These are phyloP conservation scores for Phytophthora megakarya DNA, from an alignment of 352 stramenopile genomes.

Conservation along the genomic window DNA sequence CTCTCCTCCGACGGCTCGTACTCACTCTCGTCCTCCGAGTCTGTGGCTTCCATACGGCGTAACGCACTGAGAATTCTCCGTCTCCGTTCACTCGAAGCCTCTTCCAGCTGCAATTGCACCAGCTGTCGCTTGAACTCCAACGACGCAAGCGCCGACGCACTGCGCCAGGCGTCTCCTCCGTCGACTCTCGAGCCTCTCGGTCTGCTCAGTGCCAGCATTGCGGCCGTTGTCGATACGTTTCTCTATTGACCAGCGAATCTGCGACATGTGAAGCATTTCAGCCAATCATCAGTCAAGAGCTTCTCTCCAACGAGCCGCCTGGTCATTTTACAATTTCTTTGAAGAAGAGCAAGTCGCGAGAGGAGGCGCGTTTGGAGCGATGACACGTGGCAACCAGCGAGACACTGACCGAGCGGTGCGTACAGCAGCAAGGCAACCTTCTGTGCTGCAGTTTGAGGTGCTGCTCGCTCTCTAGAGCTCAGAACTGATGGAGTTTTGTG, in stretches of 20 bases:
- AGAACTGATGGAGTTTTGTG: constrained; percentile 10
- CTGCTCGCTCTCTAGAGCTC: background rate
- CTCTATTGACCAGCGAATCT: background rate
- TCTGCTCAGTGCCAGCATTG: constrained; percentile 32
- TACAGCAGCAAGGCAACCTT: background rate
- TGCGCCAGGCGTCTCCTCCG: constrained; percentile 25
- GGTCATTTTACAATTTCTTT: constrained; percentile 37
- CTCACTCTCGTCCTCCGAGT: constrained; percentile 35
- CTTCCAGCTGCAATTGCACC: constrained; percentile 1
- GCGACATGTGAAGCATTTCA: background rate
- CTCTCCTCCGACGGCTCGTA: constrained; percentile 34
- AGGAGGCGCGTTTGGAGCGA: constrained; percentile 17
- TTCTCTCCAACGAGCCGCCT: constrained; percentile 1
- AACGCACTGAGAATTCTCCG: constrained; percentile 17
- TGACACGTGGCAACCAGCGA: constrained; percentile 86
- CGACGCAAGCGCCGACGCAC: background rate
- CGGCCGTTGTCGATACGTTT: constrained; percentile 27
- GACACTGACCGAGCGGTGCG: constrained; percentile 74
- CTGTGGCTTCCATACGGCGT: constrained; percentile 17
- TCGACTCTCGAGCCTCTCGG: background rate
- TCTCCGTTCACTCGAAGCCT: constrained; percentile 4
- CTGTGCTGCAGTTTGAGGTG: background rate
- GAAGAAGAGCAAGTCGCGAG: background rate
- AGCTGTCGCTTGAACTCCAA: constrained; percentile 21
- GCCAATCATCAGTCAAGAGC: background rate